Percentiles rank a stretch among this genome's conserved stretches.
These are phyloP conservation scores for Cicer arietinum DNA, from an alignment of 306 rosid genomes.

Conservation along the genomic window DNA sequence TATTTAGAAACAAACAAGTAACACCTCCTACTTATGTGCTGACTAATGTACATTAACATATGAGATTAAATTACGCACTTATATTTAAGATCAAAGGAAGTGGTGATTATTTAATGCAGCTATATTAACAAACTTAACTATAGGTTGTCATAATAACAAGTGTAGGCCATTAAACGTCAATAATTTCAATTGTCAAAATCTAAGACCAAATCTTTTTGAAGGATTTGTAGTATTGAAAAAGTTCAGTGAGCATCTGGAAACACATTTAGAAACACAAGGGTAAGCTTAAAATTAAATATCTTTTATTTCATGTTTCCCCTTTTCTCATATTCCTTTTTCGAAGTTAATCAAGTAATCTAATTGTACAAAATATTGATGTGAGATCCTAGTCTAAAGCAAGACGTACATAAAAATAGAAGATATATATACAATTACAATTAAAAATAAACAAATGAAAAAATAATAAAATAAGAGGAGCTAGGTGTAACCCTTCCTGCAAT, in stretches of 20 bases:
- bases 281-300: conserved; percentile 22
- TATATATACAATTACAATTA: conserved; percentile 61
- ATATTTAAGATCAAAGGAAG: too few relatives aligned
- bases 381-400: conserved; percentile 57
- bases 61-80: too few relatives aligned
- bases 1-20: not conserved
- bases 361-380: conserved; percentile 56
- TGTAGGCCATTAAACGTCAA: not conserved
- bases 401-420: conserved; percentile 64
- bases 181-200: not conserved
- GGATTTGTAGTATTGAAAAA: not conserved
- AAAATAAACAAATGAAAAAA: conserved; percentile 25
- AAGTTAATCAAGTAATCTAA: conserved; percentile 50
- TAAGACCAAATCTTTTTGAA: too few relatives aligned
- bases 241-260: not conserved
- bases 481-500: conserved; percentile 34
- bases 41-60: too few relatives aligned
- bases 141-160: not conserved
- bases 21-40: too few relatives aligned
- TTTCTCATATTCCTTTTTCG: conserved; percentile 18
- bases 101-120: not conserved
- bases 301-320: conserved; percentile 21
- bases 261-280: not conserved
- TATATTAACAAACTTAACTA: not conserved
- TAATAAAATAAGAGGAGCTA: conserved; percentile 1